Evolutionary conservation across 805 yeast genomes (phyloP).

Genomic region (Maudiozyma serrabonitensis): DNA sequence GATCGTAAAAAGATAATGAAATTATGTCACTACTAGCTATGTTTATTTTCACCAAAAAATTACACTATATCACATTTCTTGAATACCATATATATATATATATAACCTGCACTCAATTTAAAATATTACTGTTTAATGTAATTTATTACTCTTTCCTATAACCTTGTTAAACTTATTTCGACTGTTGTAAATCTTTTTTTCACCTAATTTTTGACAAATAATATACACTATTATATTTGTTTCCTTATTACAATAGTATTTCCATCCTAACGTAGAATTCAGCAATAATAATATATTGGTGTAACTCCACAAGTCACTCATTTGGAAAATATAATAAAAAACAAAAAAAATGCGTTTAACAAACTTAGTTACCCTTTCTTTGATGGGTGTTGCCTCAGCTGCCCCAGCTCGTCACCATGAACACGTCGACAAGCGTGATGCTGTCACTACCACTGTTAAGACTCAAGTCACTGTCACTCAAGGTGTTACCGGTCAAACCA

Average conservation of each 20-base stretch:
- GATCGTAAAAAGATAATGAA: too few relatives aligned
- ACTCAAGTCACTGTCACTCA: constrained; percentile 24
- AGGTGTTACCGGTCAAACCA: constrained; percentile 2
- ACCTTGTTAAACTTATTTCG: too few relatives aligned
- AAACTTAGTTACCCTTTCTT: constrained; percentile 26
- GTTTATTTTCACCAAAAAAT: too few relatives aligned
- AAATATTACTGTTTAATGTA: not conserved
- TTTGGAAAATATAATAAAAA: not conserved
- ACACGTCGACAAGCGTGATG: constrained; percentile 36
- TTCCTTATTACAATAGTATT: not conserved
- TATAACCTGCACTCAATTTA: not conserved
- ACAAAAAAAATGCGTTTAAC: constrained; percentile 38
- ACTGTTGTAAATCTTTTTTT: too few relatives aligned
- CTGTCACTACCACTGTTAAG: constrained; percentile 40
- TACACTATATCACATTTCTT: too few relatives aligned
- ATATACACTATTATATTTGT: too few relatives aligned
- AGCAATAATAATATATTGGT: not conserved
- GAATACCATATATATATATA: too few relatives aligned
- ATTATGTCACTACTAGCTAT: too few relatives aligned
- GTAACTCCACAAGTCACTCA: not conserved
- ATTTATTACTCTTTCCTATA: not conserved
- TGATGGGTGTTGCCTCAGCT: constrained; percentile 3
- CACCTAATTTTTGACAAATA: too few relatives aligned
- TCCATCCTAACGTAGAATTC: not conserved
- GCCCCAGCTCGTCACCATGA: constrained; percentile 6